These are phyloP conservation scores for Aquanectria penicillioides DNA, from an alignment of 2,329 filamentous ascomycete species.

Conservation along the genomic window DNA sequence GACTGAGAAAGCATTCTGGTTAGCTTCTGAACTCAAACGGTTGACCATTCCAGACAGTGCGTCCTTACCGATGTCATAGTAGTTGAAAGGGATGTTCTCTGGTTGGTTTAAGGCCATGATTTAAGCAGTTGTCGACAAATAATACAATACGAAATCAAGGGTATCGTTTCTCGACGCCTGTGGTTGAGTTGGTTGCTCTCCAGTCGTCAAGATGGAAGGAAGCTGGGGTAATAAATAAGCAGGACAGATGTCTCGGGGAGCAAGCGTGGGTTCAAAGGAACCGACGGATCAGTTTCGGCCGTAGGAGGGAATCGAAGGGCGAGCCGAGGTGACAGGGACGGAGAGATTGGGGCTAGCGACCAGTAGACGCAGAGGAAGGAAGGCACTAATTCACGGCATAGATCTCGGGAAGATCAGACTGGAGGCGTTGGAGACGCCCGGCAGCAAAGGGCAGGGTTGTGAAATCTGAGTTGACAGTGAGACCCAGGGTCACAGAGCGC, in stretches of 20 bases:
- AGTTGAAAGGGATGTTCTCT: constrained; percentile 34
- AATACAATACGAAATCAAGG: neutral
- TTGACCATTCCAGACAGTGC: neutral
- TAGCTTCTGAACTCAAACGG: neutral
- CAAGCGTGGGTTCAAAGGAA: constrained; percentile 1
- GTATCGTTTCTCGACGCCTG: constrained; percentile 6
- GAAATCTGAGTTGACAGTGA: neutral
- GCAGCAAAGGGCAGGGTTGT: neutral
- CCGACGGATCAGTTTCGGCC: neutral
- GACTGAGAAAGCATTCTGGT: constrained; percentile 60
- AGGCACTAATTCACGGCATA: constrained; percentile 21
- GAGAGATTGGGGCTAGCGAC: neutral
- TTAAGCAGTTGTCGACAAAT: constrained; percentile 1
- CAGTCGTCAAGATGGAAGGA: neutral
- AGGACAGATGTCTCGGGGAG: neutral
- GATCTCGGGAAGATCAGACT: constrained; percentile 22
- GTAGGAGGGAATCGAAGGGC: neutral
- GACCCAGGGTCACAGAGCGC: neutral
- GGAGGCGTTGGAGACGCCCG: constrained; percentile 3
- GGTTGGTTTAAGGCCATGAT: constrained; percentile 30
- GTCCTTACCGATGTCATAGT: constrained; percentile 58
- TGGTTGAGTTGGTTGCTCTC: neutral
- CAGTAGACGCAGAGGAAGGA: neutral
- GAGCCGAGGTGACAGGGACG: constrained; percentile 15
- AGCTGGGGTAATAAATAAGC: constrained; percentile 10